Evolutionary conservation across 1,284 basidiomycete genomes (phyloP), one percentile per base, ranked within the genome.

Genomic region (Puccinia coronata): DNA sequence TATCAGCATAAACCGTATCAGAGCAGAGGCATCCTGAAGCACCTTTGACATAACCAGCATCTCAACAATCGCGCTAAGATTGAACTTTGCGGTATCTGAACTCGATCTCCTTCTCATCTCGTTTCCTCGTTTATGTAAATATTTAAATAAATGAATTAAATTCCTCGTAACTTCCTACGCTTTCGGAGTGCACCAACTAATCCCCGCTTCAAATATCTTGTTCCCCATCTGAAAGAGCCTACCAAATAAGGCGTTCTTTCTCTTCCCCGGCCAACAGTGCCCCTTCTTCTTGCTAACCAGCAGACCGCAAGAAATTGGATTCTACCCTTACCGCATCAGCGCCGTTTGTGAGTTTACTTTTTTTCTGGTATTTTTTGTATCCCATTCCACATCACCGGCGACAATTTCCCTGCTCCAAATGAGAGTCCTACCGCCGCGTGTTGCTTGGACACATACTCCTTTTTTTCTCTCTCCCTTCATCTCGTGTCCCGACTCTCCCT

Each of bases 121-220:
- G 34, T 61, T 61, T 11, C n/a, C 18, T 57, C 55, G 55, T 36
- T 36, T 36, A 25, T 9, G 31, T 28, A 28, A 47, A 47, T 47
- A 47, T 47, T 47, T n/a, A n/a, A n/a, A n/a, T n/a, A n/a, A n/a
- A n/a, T n/a, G n/a, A n/a, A n/a, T n/a, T n/a, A n/a, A n/a, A n/a
- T n/a, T n/a, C n/a, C n/a, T n/a, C n/a, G n/a, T 47, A 61, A 36
- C 59, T 36, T 61, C 59, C 14, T n/a, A 61, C 14, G 59, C 59
- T 39, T 61, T 61, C 59, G 59, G 59, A 28, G 59, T 47, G 43
- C 59, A 36, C 59, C 59, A 28, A 61, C 31, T 25, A 61, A 61
- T 61, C 59, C 16, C 59, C 59, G 59, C 59, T 34, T 14, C 31
- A 34, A 18, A n/a, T 61, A 25, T 5, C 31, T 53, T 20, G 9